These are phyloP conservation scores for Knufia fluminis DNA, from an alignment of 2,329 filamentous ascomycete species.

Conservation along the genomic window DNA sequence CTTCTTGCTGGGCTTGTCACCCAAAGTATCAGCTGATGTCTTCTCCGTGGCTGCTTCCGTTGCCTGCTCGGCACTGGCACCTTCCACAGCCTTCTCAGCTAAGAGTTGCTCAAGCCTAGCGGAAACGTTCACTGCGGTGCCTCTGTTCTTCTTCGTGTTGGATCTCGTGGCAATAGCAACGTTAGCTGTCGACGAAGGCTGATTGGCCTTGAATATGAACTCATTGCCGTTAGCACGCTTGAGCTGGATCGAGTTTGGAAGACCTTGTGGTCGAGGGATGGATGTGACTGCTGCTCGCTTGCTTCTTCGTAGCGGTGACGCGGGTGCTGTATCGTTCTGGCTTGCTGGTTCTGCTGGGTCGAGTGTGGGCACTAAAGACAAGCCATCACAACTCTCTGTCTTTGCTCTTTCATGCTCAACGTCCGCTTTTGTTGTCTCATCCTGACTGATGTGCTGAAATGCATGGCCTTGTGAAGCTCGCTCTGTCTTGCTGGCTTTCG, in stretches of 20 bases:
- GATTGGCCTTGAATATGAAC: constrained; percentile 32
- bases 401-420: not conserved
- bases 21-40: constrained; percentile 2
- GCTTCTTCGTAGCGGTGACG: constrained; percentile 28
- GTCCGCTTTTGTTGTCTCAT: not conserved
- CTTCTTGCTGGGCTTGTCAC: constrained; percentile 4
- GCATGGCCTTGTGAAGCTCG: not conserved
- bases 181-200: constrained; percentile 34
- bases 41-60: not conserved
- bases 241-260: constrained; percentile 33
- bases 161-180: constrained; percentile 33
- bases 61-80: not conserved
- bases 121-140: constrained; percentile 24
- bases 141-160: constrained; percentile 37
- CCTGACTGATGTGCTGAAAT: not conserved
- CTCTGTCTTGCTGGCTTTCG: constrained; percentile 12
- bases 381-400: not conserved
- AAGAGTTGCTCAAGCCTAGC: constrained; percentile 17
- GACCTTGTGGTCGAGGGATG: constrained; percentile 23
- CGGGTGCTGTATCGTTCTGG: constrained; percentile 4
- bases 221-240: constrained; percentile 38
- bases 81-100: constrained; percentile 14
- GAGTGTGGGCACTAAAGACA: not conserved
- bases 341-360: constrained; percentile 4
- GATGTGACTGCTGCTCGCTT: constrained; percentile 24